Evolutionary conservation across 164 flowering plant species (phyloP).

Genomic region (Aristolochia californica): DNA sequence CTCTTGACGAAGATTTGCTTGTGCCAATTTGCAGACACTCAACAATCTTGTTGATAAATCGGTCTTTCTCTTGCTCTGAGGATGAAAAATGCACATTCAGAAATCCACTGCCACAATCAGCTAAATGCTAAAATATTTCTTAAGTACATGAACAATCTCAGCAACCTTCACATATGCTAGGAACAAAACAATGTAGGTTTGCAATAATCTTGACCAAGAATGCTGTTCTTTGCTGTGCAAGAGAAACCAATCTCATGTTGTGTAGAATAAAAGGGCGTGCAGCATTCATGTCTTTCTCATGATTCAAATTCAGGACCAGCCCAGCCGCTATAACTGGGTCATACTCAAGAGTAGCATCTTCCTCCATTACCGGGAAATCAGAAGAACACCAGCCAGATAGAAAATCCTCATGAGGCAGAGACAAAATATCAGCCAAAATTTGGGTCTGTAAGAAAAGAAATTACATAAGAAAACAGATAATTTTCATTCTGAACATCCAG

Average conservation of each 20-base stretch:
- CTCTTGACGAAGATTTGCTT: constrained; percentile 29
- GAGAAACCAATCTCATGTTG: constrained; percentile 43
- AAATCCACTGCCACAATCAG: neutral
- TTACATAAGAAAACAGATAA: too few species aligned
- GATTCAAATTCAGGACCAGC: constrained; percentile 33
- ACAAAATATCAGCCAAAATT: constrained; percentile 62
- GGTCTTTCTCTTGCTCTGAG: constrained; percentile 82
- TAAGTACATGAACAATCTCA: neutral
- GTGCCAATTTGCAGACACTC: constrained; percentile 46
- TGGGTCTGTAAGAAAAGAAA: constrained; percentile 46
- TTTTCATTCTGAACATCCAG: too few species aligned
- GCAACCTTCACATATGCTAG: constrained; percentile 80
- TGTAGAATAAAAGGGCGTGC: constrained; percentile 32
- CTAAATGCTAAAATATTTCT: neutral
- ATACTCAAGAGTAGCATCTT: constrained; percentile 73
- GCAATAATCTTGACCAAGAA: constrained; percentile 90
- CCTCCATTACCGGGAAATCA: constrained; percentile 48
- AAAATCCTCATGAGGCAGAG: constrained; percentile 72
- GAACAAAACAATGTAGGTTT: constrained; percentile 92
- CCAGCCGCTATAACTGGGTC: constrained; percentile 67
- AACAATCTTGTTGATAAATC: constrained; percentile 61
- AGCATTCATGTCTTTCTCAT: constrained; percentile 17
- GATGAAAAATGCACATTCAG: constrained; percentile 9
- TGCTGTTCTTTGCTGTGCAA: constrained; percentile 87
- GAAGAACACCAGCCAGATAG: constrained; percentile 81